Evolutionary conservation across 345 rosid genomes (phyloP), one percentile per base, ranked within the genome.

Genomic region (Populus davidiana): DNA sequence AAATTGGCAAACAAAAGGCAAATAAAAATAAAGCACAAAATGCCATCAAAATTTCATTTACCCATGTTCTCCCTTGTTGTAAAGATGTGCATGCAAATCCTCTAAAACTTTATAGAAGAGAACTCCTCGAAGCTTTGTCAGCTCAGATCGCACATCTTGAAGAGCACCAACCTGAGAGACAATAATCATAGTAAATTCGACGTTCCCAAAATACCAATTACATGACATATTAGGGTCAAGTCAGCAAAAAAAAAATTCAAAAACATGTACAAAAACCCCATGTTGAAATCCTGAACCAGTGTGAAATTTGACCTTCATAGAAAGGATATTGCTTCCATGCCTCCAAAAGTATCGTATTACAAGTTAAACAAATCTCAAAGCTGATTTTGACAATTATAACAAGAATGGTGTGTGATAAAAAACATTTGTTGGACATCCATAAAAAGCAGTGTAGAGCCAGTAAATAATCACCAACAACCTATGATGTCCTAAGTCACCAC

Each of bases 91-190:
- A 86, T 94, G 98, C 90, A 96, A 87, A 81, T 96, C 99, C 86
- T 96, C 99, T 85, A 96, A 82, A 80, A 96, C 78, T 86, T 90
- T 91, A 79, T 86, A 94, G 85, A 96, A 96, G 47, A 94, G 83
- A 74, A 87, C 88, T 80, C 98, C 98, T 52, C 94, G 88, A 88
- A 96, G 82, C 86, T 96, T 94, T 77, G 91, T 81, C 80, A 96
- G 85, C 89, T 93, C 99, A 82, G 98, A 92, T 85, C 97, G 88
- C 70, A 96, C 90, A 84, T 96, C 99, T 92, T 94, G 99, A 86
- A 96, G 97, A 77, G 98, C 97, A 72, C 99, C 98, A 81, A 96
- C 99, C 99, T 96, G 81, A 68, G 76, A 71, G 56, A 81, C 36
- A 43, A 39, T 67, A 74, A 63, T 80, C 41, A 74, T 7, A 71